Percentiles rank a stretch among this genome's conserved stretches.
These are phyloP conservation scores for Pochonia chlamydosporia DNA, from an alignment of 2,329 filamentous ascomycete species.

Conservation along the genomic window DNA sequence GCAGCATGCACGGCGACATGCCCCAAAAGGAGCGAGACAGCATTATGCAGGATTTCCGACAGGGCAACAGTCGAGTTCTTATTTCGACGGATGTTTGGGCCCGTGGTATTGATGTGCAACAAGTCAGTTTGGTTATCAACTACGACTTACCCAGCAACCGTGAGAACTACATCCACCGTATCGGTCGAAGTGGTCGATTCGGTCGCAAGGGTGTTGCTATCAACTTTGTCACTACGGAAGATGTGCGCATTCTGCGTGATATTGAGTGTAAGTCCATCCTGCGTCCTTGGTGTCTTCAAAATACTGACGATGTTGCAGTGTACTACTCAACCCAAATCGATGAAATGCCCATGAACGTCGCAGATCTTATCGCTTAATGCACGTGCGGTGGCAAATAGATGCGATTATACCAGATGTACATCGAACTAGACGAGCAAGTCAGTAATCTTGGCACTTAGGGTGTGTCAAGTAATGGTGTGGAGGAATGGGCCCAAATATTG, in stretches of 20 bases:
- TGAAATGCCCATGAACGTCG: constrained; percentile 97
- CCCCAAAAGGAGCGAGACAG: constrained; percentile 95
- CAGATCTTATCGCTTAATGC: constrained; percentile 48
- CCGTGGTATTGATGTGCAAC: constrained; percentile 96
- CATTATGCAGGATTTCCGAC: constrained; percentile 98
- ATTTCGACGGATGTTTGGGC: constrained; percentile 99
- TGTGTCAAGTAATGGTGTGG: constrained; percentile 5
- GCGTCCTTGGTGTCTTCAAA: not conserved
- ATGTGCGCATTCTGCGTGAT: constrained; percentile 93
- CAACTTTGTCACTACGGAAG: constrained; percentile 98
- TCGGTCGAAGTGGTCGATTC: constrained; percentile 91
- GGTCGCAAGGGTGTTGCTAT: constrained; percentile 98
- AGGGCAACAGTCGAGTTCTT: constrained; percentile 90
- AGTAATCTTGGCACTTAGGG: not conserved
- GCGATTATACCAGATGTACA: not conserved
- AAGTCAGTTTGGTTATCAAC: constrained; percentile 97
- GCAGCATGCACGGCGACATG: constrained; percentile 99
- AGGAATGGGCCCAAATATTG: constrained; percentile 12
- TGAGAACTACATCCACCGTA: constrained; percentile 99
- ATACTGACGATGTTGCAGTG: constrained; percentile 46
- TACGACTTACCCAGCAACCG: constrained; percentile 97
- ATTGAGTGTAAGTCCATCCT: constrained; percentile 68
- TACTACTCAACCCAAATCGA: constrained; percentile 97
- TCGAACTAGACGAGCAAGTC: not conserved
- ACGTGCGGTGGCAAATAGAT: not conserved